Evolutionary conservation across 2,329 filamentous ascomycete genomes (phyloP), one percentile per base, ranked within the genome.

Genomic region (Hawksworthiomyces lignivorus): DNA sequence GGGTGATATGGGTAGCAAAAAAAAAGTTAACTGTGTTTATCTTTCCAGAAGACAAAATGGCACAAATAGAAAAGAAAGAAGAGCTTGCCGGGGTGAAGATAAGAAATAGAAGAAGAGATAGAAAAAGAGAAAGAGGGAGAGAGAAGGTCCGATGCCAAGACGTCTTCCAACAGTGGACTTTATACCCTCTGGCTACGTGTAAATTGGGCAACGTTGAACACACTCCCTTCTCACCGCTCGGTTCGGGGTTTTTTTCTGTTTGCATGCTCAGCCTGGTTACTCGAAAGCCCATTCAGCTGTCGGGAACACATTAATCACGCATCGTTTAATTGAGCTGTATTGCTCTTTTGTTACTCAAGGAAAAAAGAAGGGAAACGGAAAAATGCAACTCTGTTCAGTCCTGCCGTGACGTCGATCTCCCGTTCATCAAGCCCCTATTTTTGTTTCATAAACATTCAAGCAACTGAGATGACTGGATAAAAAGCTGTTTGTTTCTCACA

Each of bases 391-490:
- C n/a, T 35, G 39, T 35, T 19, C 39, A 29, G 26, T 18, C 17
- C 39, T 31, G n/a, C 18, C 24, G 12, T 40, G 38, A 40, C 32
- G 39, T 17, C 19, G 19, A 31, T 24, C 32, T 24, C 26, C 39
- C 19, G 24, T 15, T n/a, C 21, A 6, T 15, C 11, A 4, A 12
- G 14, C 21, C n/a, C 26, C 17, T 22, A 22, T 29, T 26, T 26
- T 24, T 36, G 39, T 36, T 41, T 36, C 32, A 41, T 24, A 27
- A 26, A 24, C 31, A 36, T 21, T 18, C 39, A 31, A 18, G 39
- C 11, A 24, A 18, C 9, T 6, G 15, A n/a, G 9, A 24, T 31
- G 32, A 30, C 22, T 36, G 39, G 22, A 20, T 12, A 22, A 17
- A 21, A 18, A 17, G 15, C 26, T 30, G 36, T 21, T 21, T 29